Base-by-base conservation (phyloP, 192 early-diverging fungal species). In the Irineochytrium annulatum region DNA sequence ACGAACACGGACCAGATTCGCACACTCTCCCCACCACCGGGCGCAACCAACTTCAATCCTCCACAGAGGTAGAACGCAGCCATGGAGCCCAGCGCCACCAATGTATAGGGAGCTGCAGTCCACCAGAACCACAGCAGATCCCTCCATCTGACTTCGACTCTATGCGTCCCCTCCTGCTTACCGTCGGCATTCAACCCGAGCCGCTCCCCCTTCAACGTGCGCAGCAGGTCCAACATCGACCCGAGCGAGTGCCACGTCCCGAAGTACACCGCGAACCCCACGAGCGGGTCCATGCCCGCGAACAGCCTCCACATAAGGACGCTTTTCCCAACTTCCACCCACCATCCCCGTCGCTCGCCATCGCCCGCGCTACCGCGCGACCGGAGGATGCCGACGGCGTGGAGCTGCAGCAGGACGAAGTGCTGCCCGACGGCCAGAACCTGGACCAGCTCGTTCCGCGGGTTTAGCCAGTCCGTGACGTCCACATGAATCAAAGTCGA, bases 251-350 rank as follows among this genome's bases (percentile, higher is more conserved):
- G 65, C 65, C 65, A 60, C 1, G 60, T 11, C 0, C 57, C 58
- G 55, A 67, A 67, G 34, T 67, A 67, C 24, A 67, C 43, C 22
- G 57, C 44, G 52, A 67, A 67, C 20, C 57, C 65, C 13, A 60
- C 3, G 1, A 67, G 48, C 1, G 65, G 65, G 34, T 67, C 34
- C 4, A 67, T 26, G 8, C 49, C 14, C 32, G 39, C 43, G 52
- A 67, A 67, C 13, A 67, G 46, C 37, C 28, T 14, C 1, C 35
- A 34, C 34, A 67, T 43, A 16, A 67, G 43, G 3, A n/a, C 26
- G 30, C 35, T 14, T 60, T 67, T 67, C 13, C 3, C 6, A 1
- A 58, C 11, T 28, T 65, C 63, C 22, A 5, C 5, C 14, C 16
- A 5, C 60, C 62, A 55, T 14, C 19, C 29, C 22, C 11, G 5